Percentiles rank a stretch among this genome's conserved stretches.
phyloP scores from a whole-genome alignment of 176 grass and related monocot genomes.

The Typha latifolia region DNA sequence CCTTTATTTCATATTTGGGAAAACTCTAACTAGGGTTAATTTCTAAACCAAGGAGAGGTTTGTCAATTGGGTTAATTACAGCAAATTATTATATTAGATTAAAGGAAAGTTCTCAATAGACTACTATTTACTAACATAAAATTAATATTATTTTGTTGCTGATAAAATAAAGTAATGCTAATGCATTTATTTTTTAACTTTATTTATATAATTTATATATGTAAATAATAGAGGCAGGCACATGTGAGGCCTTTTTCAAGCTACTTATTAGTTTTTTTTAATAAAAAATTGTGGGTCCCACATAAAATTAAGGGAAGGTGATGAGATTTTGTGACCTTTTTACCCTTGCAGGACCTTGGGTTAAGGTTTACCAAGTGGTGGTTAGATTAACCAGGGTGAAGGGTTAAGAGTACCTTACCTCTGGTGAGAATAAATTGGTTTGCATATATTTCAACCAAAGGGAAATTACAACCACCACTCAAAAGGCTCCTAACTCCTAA shows the following conservation, averaged over 20 bases:
- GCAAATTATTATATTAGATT: neutral
- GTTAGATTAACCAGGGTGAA: slow-evolving; percentile 35
- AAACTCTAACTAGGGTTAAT: slow-evolving; percentile 10
- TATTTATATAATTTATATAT: slow-evolving; percentile 4
- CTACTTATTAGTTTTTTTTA: slow-evolving; percentile 26
- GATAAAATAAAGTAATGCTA: neutral
- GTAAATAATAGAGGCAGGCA: slow-evolving; percentile 21
- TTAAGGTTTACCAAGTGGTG: slow-evolving; percentile 39
- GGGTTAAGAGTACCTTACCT: slow-evolving; percentile 20
- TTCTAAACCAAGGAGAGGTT: neutral
- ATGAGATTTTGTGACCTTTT: slow-evolving; percentile 28
- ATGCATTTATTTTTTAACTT: slow-evolving; percentile 18
- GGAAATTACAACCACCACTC: neutral
- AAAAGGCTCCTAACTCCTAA: neutral
- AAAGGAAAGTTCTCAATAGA: neutral
- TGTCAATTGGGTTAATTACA: neutral
- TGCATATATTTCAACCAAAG: slow-evolving; percentile 6
- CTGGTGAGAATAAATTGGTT: slow-evolving; percentile 14
- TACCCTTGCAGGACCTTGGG: slow-evolving; percentile 13
- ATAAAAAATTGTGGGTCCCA: slow-evolving; percentile 15
- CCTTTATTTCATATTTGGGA: slow-evolving; percentile 13
- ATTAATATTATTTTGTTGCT: neutral
- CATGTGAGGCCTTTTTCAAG: slow-evolving; percentile 28
- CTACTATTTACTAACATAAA: neutral
- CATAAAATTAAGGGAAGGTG: neutral